phyloP scores from a whole-genome alignment of 2,329 filamentous ascomycete genomes.

The Canariomyces notabilis region DNA sequence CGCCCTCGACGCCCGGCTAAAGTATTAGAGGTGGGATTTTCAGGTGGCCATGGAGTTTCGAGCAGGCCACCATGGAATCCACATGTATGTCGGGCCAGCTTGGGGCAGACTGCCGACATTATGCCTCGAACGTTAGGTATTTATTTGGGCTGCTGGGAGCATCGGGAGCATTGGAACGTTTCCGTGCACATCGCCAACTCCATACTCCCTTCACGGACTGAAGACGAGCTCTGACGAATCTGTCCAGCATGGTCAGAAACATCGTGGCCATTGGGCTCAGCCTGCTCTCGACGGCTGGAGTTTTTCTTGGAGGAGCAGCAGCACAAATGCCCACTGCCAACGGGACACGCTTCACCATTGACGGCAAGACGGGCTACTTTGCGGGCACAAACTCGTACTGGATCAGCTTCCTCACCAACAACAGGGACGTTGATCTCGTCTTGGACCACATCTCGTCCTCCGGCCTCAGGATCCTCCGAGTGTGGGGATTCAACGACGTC shows the following conservation, averaged over 20 bases:
- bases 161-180: no score
- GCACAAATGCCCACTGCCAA: constrained; percentile 16
- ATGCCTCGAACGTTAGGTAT: neutral
- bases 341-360: constrained; percentile 34
- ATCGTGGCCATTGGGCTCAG: constrained; percentile 12
- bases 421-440: constrained; percentile 50
- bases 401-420: constrained; percentile 47
- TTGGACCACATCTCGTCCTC: constrained; percentile 44
- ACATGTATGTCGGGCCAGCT: neutral
- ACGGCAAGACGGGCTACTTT: constrained; percentile 43
- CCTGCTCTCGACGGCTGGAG: constrained; percentile 19
- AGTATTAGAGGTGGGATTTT: constrained; percentile 7
- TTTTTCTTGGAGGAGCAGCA: constrained; percentile 8
- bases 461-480: constrained; percentile 52
- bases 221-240: neutral
- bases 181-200: no score
- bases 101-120: neutral
- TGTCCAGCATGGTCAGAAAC: constrained; percentile 17
- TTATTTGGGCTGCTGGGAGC: no score
- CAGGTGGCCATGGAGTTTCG: constrained; percentile 3
- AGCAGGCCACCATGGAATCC: constrained; percentile 4
- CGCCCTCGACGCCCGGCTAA: constrained; percentile 20
- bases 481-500: constrained; percentile 62
- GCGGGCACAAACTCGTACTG: constrained; percentile 54
- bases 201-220: no score